phyloP scores from a whole-genome alignment of 1,284 basidiomycete species.

The Moesziomyces antarcticus region DNA sequence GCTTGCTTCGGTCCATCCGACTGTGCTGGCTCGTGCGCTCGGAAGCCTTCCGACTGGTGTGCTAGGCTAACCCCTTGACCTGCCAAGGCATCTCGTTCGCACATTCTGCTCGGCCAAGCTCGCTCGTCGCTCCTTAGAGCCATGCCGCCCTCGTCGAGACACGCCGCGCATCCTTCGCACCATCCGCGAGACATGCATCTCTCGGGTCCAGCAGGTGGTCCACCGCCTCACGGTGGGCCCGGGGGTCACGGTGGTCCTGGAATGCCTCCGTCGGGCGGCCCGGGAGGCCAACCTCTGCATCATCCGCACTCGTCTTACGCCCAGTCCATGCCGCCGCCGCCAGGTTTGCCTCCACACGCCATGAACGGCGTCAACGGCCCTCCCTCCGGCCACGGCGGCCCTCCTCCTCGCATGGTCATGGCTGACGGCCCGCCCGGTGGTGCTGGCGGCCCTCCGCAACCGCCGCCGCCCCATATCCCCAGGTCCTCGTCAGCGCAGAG shows the following conservation, averaged over 20 bases:
- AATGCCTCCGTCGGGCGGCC: conserved; percentile 18
- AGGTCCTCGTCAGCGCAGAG: conserved; percentile 45
- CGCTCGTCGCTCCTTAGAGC: no score
- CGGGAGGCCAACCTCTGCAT: conserved; percentile 38
- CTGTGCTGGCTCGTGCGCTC: no score
- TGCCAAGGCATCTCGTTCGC: no score
- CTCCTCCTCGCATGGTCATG: conserved; percentile 49
- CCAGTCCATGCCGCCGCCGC: conserved; percentile 49
- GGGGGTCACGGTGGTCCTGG: conserved; percentile 32
- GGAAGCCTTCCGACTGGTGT: no score
- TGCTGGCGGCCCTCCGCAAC: conserved; percentile 31
- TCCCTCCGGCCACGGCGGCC: conserved; percentile 18
- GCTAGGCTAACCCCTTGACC: no score
- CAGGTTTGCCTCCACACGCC: conserved; percentile 39
- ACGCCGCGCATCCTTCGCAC: conserved; percentile 39
- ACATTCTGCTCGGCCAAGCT: no score
- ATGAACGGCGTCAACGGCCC: conserved; percentile 46
- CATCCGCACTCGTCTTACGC: conserved; percentile 45
- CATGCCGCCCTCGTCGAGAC: conserved; percentile 47
- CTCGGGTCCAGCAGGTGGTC: conserved; percentile 25
- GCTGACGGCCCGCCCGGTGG: conserved; percentile 29
- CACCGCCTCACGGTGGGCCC: conserved; percentile 34
- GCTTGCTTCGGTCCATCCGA: no score
- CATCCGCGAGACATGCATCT: conserved; percentile 38
- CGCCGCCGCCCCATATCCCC: conserved; percentile 43